Percentiles rank a stretch among this genome's conserved stretches.
These are phyloP conservation scores for Ophiostoma quercus DNA, from an alignment of 2,329 filamentous ascomycete genomes.

Conservation along the genomic window DNA sequence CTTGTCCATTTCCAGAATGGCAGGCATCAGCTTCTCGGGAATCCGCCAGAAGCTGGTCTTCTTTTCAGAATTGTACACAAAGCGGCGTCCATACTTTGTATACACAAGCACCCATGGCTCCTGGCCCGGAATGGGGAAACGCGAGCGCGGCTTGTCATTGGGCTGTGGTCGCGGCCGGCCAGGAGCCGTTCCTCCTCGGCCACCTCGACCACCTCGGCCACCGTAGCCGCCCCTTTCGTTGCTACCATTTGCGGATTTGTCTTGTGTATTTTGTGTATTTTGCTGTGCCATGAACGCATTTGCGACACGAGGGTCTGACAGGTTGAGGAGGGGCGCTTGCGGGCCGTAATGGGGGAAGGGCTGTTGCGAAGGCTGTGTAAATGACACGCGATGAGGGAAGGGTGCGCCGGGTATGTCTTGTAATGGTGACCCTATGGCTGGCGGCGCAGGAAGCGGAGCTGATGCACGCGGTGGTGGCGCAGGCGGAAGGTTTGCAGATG, in stretches of 20 bases:
- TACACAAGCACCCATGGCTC: slow-evolving; percentile 89
- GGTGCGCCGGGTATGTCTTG: slow-evolving; percentile 29
- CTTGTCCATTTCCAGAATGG: slow-evolving; percentile 67
- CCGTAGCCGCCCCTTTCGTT: background rate
- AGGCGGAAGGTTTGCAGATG: slow-evolving; percentile 23
- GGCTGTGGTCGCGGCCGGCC: slow-evolving; percentile 62
- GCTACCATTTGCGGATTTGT: background rate
- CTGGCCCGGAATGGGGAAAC: slow-evolving; percentile 70
- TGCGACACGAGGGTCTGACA: slow-evolving; percentile 52
- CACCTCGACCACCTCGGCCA: slow-evolving; percentile 27
- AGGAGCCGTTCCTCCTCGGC: slow-evolving; percentile 37
- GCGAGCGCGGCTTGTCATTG: slow-evolving; percentile 73
- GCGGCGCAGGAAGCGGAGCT: background rate
- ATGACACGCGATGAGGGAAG: slow-evolving; percentile 25
- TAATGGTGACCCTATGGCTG: too few relatives aligned
- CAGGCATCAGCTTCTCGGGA: slow-evolving; percentile 77
- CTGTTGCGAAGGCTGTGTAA: slow-evolving; percentile 27
- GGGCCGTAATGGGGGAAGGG: slow-evolving; percentile 27
- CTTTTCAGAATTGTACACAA: slow-evolving; percentile 82
- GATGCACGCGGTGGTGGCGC: slow-evolving; percentile 31
- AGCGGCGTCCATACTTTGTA: slow-evolving; percentile 82
- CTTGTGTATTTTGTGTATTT: background rate
- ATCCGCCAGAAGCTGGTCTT: slow-evolving; percentile 94
- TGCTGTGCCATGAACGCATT: slow-evolving; percentile 58
- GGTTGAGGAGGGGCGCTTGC: slow-evolving; percentile 38